Conservation (phyloP, 2,329 filamentous ascomycete species). For the Penicillium psychrosexuale region DNA sequence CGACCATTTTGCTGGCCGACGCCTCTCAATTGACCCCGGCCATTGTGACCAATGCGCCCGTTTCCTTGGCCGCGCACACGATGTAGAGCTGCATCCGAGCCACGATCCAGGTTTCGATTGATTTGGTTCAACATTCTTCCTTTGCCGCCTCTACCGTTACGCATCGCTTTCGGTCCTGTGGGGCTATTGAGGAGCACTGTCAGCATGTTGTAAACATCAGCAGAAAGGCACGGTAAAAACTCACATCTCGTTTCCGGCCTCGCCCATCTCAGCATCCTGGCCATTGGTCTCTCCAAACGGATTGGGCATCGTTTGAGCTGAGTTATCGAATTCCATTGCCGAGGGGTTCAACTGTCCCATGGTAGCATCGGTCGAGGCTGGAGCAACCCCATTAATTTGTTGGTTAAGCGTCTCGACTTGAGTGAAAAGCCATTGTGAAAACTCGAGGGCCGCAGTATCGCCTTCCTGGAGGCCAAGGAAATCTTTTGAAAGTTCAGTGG, state of each 20-base stretch:
- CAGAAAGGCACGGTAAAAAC: slow-evolving; percentile 14
- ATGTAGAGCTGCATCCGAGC: slow-evolving; percentile 71
- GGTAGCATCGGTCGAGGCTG: slow-evolving; percentile 21
- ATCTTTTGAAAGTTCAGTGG: slow-evolving; percentile 81
- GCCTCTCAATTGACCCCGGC: slow-evolving; percentile 67
- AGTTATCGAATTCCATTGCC: slow-evolving; percentile 23
- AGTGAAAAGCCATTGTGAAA: slow-evolving; percentile 90
- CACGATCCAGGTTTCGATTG: slow-evolving; percentile 76
- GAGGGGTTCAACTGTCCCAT: slow-evolving; percentile 33
- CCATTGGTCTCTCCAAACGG: slow-evolving; percentile 33
- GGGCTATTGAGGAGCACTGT: slow-evolving; percentile 61
- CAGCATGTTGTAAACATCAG: neutral
- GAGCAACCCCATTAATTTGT: slow-evolving; percentile 55
- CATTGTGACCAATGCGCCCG: slow-evolving; percentile 78
- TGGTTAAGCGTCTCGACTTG: slow-evolving; percentile 68
- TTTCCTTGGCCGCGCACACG: slow-evolving; percentile 71
- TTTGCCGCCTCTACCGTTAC: slow-evolving; percentile 66
- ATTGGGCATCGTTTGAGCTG: neutral
- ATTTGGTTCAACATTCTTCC: slow-evolving; percentile 84
- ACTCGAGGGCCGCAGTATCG: slow-evolving; percentile 76
- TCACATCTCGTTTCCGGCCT: slow-evolving; percentile 48
- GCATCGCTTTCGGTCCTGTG: slow-evolving; percentile 93
- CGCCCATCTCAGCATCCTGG: slow-evolving; percentile 72
- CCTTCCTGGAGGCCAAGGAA: slow-evolving; percentile 78
- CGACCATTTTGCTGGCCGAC: slow-evolving; percentile 50